phyloP scores from a whole-genome alignment of 2,329 filamentous ascomycete species.

The Leptographium flavum region DNA sequence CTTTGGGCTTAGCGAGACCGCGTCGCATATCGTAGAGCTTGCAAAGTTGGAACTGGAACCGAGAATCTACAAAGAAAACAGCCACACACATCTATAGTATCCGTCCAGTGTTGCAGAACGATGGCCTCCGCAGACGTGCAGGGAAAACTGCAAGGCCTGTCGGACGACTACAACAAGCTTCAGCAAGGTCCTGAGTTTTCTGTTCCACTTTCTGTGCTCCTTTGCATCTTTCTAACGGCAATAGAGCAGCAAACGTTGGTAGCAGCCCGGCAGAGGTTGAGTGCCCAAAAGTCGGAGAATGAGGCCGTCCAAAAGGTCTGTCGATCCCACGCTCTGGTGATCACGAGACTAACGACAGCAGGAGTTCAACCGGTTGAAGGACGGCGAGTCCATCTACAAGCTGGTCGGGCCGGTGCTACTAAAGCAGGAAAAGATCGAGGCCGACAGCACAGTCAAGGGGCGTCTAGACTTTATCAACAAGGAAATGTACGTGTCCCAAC shows the following conservation, averaged over 20 bases:
- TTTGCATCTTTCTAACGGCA: background rate
- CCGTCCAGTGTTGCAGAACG: too few relatives aligned
- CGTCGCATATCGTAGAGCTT: too few relatives aligned
- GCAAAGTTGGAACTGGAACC: too few relatives aligned
- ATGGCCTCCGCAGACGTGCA: slow-evolving; percentile 46
- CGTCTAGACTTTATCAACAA: slow-evolving; percentile 84
- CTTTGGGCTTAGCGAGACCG: too few relatives aligned
- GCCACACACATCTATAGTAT: too few relatives aligned
- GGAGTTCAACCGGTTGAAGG: slow-evolving; percentile 70
- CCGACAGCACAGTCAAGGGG: slow-evolving; percentile 78
- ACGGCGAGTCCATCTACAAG: slow-evolving; percentile 89
- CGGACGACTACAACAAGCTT: slow-evolving; percentile 75
- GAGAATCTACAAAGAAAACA: too few relatives aligned
- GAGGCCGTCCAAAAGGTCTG: slow-evolving; percentile 65
- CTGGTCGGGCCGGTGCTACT: slow-evolving; percentile 81
- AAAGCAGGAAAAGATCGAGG: slow-evolving; percentile 88
- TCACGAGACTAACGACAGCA: slow-evolving; percentile 18
- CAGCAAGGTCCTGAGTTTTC: slow-evolving; percentile 51
- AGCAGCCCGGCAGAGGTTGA: slow-evolving; percentile 74
- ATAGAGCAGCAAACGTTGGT: slow-evolving; percentile 68
- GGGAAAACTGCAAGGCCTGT: slow-evolving; percentile 64
- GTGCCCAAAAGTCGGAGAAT: slow-evolving; percentile 91
- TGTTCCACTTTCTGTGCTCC: background rate
- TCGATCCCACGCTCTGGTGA: background rate
- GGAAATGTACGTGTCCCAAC: slow-evolving; percentile 54